These are phyloP conservation scores for Suillus hirtellus DNA, from an alignment of 768 basidiomycete species.

Conservation along the genomic window DNA sequence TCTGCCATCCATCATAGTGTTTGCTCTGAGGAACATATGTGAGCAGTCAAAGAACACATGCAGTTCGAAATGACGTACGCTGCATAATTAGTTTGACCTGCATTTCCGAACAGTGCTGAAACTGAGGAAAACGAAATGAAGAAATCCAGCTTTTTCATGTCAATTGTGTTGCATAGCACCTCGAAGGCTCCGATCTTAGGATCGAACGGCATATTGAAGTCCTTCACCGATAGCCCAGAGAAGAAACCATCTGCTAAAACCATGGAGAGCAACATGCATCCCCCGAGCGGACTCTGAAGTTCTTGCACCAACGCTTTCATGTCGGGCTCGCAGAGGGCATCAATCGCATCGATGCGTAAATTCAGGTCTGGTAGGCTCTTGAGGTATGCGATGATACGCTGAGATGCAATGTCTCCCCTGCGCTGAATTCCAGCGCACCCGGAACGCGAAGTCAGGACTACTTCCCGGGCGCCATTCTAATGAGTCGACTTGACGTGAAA, in stretches of 20 bases:
- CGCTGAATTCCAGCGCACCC: constrained; percentile 15
- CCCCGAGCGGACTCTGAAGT: neutral
- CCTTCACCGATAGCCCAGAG: constrained; percentile 13
- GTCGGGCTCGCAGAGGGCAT: neutral
- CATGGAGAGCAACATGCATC: neutral
- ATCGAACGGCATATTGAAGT: constrained; percentile 18
- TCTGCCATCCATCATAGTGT: neutral
- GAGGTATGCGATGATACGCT: neutral
- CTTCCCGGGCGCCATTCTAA: constrained; percentile 17
- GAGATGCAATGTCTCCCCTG: neutral
- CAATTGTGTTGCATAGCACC: too few relatives aligned
- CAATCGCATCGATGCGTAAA: neutral
- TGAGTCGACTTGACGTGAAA: too few relatives aligned
- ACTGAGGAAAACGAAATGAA: constrained; percentile 28
- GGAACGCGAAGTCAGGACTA: constrained; percentile 31
- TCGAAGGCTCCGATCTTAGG: too few relatives aligned
- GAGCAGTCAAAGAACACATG: neutral
- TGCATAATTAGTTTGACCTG: constrained; percentile 27
- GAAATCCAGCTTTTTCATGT: constrained; percentile 23
- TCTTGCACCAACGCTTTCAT: neutral
- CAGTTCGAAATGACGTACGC: constrained; percentile 7
- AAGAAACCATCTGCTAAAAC: neutral
- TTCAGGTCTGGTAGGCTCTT: neutral
- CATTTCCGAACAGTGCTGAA: constrained; percentile 33
- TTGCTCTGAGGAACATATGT: constrained; percentile 2